Percentiles rank a stretch among this genome's conserved stretches.
Evolutionary conservation across 306 rosid genomes (phyloP).

Genomic region (Hippophae rhamnoides): DNA sequence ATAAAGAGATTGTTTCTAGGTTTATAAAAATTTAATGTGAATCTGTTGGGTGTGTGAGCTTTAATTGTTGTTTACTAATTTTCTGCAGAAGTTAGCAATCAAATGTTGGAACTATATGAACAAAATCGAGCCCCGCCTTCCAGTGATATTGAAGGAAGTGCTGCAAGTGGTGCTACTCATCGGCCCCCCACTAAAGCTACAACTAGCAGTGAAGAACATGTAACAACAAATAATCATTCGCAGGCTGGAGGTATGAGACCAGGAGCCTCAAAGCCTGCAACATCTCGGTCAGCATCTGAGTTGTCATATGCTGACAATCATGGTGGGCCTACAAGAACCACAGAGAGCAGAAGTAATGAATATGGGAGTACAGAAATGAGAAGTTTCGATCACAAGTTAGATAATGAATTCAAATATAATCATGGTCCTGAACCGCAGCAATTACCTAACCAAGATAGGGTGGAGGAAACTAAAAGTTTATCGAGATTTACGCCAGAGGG

Average conservation of each 20-base stretch:
- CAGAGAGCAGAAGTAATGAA: slow-evolving; percentile 47
- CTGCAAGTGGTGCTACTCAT: slow-evolving; percentile 42
- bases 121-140: slow-evolving; percentile 71
- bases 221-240: slow-evolving; percentile 42
- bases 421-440: slow-evolving; percentile 29
- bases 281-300: slow-evolving; percentile 45
- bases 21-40: not conserved
- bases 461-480: slow-evolving; percentile 33
- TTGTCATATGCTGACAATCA: slow-evolving; percentile 42
- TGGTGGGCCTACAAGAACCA: slow-evolving; percentile 32
- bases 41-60: slow-evolving; percentile 9
- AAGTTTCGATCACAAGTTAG: slow-evolving; percentile 34
- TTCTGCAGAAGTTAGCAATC: slow-evolving; percentile 95
- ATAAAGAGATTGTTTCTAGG: not conserved
- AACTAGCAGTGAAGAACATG: slow-evolving; percentile 53
- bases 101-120: slow-evolving; percentile 94
- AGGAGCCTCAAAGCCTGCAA: slow-evolving; percentile 42
- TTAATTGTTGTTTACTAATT: slow-evolving; percentile 16
- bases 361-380: slow-evolving; percentile 48
- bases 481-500: slow-evolving; percentile 35
- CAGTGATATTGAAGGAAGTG: slow-evolving; percentile 63
- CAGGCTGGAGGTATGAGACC: slow-evolving; percentile 49
- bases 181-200: slow-evolving; percentile 35
- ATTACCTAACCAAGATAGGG: slow-evolving; percentile 35
- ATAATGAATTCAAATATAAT: slow-evolving; percentile 44